Conservation (phyloP, 768 basidiomycete species). For the Ramaria rubella region DNA sequence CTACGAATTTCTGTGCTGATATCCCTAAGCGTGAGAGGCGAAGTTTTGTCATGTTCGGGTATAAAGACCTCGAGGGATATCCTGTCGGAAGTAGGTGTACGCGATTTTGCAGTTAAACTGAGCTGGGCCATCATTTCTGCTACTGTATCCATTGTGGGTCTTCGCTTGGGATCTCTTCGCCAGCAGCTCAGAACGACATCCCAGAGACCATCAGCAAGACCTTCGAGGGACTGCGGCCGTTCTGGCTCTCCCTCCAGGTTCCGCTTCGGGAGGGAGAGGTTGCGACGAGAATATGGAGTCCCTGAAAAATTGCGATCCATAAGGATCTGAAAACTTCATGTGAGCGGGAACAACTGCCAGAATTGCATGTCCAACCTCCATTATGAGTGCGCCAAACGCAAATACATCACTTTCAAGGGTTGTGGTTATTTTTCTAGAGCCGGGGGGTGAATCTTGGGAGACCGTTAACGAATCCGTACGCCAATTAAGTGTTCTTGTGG, state of each 20-base stretch:
- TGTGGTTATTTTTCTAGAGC: background rate
- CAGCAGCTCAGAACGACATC: background rate
- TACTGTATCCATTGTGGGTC: background rate
- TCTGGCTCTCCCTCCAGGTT: background rate
- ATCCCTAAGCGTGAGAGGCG: slow-evolving; percentile 1
- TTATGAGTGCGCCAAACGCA: background rate
- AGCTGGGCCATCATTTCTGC: background rate
- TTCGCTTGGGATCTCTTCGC: background rate
- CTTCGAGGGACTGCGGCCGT: background rate
- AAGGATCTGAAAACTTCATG: background rate
- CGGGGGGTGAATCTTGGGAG: background rate
- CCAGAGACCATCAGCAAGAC: background rate
- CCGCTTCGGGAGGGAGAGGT: background rate
- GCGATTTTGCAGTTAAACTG: background rate
- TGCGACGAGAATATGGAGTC: background rate
- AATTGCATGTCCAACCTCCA: background rate
- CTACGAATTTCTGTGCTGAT: slow-evolving; percentile 10
- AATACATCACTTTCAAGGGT: slow-evolving; percentile 2
- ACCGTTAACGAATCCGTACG: background rate
- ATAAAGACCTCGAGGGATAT: background rate
- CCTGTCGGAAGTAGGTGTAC: background rate
- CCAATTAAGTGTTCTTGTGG: background rate
- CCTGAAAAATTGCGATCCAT: background rate
- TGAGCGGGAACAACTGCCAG: background rate
- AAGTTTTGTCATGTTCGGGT: background rate